These are phyloP conservation scores for Zarea fungicola DNA, from an alignment of 2,329 filamentous ascomycete genomes.

Conservation along the genomic window DNA sequence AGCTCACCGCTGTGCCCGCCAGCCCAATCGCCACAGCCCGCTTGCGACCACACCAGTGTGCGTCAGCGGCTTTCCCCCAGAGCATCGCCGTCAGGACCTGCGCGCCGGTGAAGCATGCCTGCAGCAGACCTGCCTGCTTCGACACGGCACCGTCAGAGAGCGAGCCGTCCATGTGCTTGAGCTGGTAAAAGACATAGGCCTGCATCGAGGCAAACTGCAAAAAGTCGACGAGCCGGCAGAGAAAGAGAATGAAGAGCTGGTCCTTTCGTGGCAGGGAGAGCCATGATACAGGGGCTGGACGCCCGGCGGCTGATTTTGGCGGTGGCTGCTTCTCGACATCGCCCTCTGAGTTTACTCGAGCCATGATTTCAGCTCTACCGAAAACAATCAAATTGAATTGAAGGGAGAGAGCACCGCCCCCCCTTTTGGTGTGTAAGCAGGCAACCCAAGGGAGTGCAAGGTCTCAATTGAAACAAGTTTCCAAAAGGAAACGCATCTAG, in stretches of 20 bases:
- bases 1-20: conserved; percentile 60
- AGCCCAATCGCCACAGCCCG: conserved; percentile 65
- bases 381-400: no score
- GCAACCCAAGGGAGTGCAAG: no score
- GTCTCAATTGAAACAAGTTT: no score
- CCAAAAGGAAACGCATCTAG: no score
- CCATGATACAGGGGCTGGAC: conserved; percentile 54
- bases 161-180: conserved; percentile 58
- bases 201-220: conserved; percentile 64
- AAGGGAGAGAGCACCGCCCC: no score
- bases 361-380: no score
- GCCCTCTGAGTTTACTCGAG: background rate
- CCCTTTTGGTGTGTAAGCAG: no score
- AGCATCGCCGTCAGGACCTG: conserved; percentile 69
- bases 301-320: background rate
- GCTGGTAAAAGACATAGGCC: conserved; percentile 71
- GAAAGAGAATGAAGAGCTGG: conserved; percentile 63
- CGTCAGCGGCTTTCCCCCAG: conserved; percentile 64
- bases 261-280: conserved; percentile 63
- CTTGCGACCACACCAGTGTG: conserved; percentile 58
- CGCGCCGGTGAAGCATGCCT: conserved; percentile 66
- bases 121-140: conserved; percentile 63
- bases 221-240: conserved; percentile 68
- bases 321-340: background rate
- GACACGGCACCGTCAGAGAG: conserved; percentile 53